A percentile compares a stretch with the other conserved stretches of the same genome.
These are phyloP conservation scores for Pichia sporocuriosa DNA, from an alignment of 805 yeast species.

Conservation along the genomic window DNA sequence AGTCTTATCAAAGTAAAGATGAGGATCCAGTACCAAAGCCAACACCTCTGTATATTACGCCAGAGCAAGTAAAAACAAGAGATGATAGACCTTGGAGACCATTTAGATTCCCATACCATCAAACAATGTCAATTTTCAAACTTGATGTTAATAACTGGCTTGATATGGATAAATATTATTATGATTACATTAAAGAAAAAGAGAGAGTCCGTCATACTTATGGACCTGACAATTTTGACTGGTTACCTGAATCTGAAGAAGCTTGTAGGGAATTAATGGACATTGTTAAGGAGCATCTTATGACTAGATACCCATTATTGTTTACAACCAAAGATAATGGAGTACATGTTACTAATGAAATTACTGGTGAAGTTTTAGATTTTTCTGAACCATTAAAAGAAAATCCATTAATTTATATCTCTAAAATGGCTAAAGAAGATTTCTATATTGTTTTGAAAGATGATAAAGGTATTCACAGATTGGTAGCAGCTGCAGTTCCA, in stretches of 20 bases:
- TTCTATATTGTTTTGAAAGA: constrained; percentile 54
- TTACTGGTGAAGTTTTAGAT: constrained; percentile 57
- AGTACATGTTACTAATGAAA: constrained; percentile 47
- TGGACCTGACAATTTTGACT: constrained; percentile 56
- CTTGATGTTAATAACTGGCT: constrained; percentile 72
- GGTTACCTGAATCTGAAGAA: constrained; percentile 59
- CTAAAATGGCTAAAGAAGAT: constrained; percentile 71
- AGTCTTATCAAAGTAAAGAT: constrained; percentile 17
- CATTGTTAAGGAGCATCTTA: constrained; percentile 51
- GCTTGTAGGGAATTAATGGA: constrained; percentile 61
- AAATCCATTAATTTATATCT: constrained; percentile 55
- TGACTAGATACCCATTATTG: constrained; percentile 54
- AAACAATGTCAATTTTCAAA: constrained; percentile 68
- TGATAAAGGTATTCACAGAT: constrained; percentile 52
- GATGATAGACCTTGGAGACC: constrained; percentile 81
- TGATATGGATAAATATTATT: constrained; percentile 72
- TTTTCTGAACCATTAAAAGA: constrained; percentile 53
- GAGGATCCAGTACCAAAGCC: constrained; percentile 36
- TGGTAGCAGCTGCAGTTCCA: constrained; percentile 70
- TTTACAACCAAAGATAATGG: constrained; percentile 48
- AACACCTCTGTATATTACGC: constrained; percentile 55
- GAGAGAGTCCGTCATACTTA: constrained; percentile 48
- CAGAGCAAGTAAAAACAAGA: constrained; percentile 56
- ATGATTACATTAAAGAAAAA: constrained; percentile 60
- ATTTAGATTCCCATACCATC: constrained; percentile 75